Evolutionary conservation across 2,329 filamentous ascomycete species (phyloP).

Genomic region (Cadophora sp.): DNA sequence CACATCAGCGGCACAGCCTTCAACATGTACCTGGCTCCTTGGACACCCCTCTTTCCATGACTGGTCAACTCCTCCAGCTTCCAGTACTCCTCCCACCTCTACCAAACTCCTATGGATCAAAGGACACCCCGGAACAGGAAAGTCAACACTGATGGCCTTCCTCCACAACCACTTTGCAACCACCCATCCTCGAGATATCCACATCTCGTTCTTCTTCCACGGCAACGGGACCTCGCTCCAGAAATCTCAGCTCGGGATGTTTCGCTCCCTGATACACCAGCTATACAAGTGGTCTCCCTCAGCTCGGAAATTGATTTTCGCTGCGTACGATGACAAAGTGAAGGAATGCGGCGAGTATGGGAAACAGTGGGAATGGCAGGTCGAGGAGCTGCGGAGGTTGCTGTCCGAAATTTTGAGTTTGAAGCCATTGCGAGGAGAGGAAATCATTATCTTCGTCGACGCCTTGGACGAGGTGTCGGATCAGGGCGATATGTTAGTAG

Average conservation of each 20-base stretch:
- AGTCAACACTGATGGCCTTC: slow-evolving; percentile 49
- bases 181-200: slow-evolving; percentile 20
- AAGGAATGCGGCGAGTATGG: slow-evolving; percentile 11
- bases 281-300: slow-evolving; percentile 22
- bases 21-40: slow-evolving; percentile 48
- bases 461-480: slow-evolving; percentile 38
- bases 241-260: slow-evolving; percentile 46
- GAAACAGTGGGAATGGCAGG: slow-evolving; percentile 33
- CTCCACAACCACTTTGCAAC: slow-evolving; percentile 43
- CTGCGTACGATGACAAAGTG: slow-evolving; percentile 11
- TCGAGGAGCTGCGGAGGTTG: slow-evolving; percentile 20
- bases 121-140: slow-evolving; percentile 51
- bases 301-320: background rate
- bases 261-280: slow-evolving; percentile 47
- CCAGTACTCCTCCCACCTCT: background rate
- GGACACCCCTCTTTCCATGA: slow-evolving; percentile 35
- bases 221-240: slow-evolving; percentile 45
- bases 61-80: slow-evolving; percentile 32
- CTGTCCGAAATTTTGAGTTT: slow-evolving; percentile 11
- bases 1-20: slow-evolving; percentile 24
- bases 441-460: slow-evolving; percentile 37
- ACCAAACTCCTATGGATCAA: slow-evolving; percentile 48
- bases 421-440: background rate
- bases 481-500: background rate
- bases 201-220: slow-evolving; percentile 50